Conservation (phyloP, 1,284 basidiomycete species). For the Uromyces viciae-fabae region DNA sequence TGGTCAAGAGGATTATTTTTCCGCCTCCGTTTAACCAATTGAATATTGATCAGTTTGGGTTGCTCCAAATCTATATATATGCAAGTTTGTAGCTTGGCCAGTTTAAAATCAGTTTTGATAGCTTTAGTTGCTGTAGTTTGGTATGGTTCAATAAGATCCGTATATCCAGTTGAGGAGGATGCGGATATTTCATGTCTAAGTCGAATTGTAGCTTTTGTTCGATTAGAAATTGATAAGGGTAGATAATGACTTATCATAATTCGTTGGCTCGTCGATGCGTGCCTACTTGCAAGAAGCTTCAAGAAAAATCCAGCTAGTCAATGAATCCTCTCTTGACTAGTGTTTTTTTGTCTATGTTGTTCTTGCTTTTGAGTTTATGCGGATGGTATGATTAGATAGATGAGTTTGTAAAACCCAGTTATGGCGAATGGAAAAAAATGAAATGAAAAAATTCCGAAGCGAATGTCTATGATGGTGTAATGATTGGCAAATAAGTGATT, state of each 20-base stretch:
- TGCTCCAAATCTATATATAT: slow-evolving; percentile 22
- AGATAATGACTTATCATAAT: slow-evolving; percentile 16
- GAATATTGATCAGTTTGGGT: slow-evolving; percentile 8
- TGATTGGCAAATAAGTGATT: no score
- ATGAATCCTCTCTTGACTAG: no score
- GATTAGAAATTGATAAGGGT: slow-evolving; percentile 35
- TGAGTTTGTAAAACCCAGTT: no score
- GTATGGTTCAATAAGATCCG: slow-evolving; percentile 12
- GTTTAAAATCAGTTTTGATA: slow-evolving; percentile 21
- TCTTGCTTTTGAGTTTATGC: no score
- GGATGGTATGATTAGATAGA: no score
- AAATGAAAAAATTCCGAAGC: no score
- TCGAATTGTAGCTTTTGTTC: slow-evolving; percentile 17
- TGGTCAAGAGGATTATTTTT: not conserved
- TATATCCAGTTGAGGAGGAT: not conserved
- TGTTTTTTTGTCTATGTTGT: no score
- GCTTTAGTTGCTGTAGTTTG: slow-evolving; percentile 42
- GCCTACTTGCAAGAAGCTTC: no score
- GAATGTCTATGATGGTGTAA: no score
- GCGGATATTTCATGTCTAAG: not conserved
- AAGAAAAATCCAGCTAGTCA: no score
- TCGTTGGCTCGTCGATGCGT: no score
- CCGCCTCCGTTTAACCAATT: slow-evolving; percentile 2
- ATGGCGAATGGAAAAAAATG: no score
- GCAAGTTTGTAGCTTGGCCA: not conserved